These are phyloP conservation scores for Isoetes taiwanensis DNA, from an alignment of 75 land plant species.

Conservation along the genomic window DNA sequence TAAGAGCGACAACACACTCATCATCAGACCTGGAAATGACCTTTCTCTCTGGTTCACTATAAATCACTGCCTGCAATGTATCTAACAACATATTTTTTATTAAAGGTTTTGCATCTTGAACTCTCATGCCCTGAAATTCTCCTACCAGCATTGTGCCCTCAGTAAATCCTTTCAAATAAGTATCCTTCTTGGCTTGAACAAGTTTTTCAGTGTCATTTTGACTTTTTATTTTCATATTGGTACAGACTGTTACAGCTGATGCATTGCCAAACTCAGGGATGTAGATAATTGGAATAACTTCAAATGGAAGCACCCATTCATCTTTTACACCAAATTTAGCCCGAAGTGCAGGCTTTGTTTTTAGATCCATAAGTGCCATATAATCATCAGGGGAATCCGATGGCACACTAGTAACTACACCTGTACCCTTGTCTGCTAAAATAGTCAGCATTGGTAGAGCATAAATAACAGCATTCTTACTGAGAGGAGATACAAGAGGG, in stretches of 20 bases:
- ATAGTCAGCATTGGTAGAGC: constrained; percentile 81
- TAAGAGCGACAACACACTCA: constrained; percentile 89
- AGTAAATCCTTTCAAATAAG: constrained; percentile 74
- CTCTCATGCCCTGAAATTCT: constrained; percentile 50
- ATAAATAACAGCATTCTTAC: constrained; percentile 48
- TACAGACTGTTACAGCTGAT: constrained; percentile 68
- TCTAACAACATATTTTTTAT: constrained; percentile 48
- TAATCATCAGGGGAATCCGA: constrained; percentile 91
- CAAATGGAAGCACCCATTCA: constrained; percentile 83
- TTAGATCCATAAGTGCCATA: constrained; percentile 72
- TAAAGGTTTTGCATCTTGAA: constrained; percentile 67
- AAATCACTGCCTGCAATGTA: constrained; percentile 44
- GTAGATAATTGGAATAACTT: constrained; percentile 65
- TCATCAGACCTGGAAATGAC: constrained; percentile 92
- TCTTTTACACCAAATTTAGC: constrained; percentile 70
- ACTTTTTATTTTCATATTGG: constrained; percentile 67
- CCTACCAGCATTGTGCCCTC: constrained; percentile 81
- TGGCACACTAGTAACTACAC: constrained; percentile 89
- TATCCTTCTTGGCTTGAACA: constrained; percentile 71
- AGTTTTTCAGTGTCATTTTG: constrained; percentile 81
- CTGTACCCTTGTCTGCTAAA: constrained; percentile 79
- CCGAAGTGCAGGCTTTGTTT: constrained; percentile 46
- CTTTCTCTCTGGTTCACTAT: constrained; percentile 85
- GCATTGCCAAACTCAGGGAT: constrained; percentile 76
- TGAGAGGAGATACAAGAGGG: constrained; percentile 57